phyloP scores from a whole-genome alignment of 441 rosid species.

The Mallotus repandus region DNA sequence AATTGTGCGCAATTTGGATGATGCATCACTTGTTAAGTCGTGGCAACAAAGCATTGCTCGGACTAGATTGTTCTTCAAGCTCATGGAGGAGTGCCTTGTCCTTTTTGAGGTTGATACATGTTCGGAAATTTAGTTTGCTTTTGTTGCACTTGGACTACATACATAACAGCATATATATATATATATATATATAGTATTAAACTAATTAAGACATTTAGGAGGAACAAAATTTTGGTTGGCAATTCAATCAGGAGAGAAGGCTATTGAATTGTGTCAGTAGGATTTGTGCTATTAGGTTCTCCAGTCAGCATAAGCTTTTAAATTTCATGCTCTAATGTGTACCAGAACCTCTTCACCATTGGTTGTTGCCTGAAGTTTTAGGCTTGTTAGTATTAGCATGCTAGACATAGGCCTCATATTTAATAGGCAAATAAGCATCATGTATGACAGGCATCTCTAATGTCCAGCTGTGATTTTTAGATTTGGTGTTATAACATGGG shows the following conservation, averaged over 20 bases:
- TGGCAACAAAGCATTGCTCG: conserved; percentile 99
- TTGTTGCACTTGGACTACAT: background rate
- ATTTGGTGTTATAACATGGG: background rate
- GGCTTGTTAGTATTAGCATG: background rate
- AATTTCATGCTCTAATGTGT: background rate
- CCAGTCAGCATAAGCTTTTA: background rate
- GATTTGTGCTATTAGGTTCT: background rate
- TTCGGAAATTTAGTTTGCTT: conserved; percentile 21
- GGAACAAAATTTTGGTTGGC: background rate
- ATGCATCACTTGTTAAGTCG: conserved; percentile 83
- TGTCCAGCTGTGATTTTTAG: background rate
- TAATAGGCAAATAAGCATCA: background rate
- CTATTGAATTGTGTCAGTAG: background rate
- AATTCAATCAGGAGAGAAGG: background rate
- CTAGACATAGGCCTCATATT: background rate
- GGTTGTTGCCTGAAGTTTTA: background rate
- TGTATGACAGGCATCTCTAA: background rate
- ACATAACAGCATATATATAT: background rate
- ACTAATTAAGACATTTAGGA: background rate
- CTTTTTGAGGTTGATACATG: conserved; percentile 82
- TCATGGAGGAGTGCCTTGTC: conserved; percentile 93
- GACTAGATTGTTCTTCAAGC: conserved; percentile 94
- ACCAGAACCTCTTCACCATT: background rate
- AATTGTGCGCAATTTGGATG: conserved; percentile 97
- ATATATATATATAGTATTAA: background rate